Evolutionary conservation across 768 basidiomycete genomes (phyloP).

Genomic region (Candolleomyces efflorescens): DNA sequence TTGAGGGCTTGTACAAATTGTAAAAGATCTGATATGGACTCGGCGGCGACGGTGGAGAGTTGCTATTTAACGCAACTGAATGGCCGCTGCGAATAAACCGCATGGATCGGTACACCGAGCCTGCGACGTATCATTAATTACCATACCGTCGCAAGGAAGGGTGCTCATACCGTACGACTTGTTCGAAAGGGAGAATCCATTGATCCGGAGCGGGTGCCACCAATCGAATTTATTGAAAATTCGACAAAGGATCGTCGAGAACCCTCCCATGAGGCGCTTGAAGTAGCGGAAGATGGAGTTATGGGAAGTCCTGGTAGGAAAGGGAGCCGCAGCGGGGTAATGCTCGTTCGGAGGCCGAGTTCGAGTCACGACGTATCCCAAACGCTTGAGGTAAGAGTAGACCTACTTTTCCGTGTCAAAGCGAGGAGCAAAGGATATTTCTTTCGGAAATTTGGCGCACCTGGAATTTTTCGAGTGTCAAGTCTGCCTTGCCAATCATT

Average conservation of each 20-base stretch:
- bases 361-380: conserved; percentile 89
- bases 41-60: conserved; percentile 12
- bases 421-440: not conserved
- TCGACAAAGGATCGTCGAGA: conserved; percentile 25
- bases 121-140: conserved; percentile 32
- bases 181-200: conserved; percentile 43
- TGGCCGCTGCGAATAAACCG: conserved; percentile 73
- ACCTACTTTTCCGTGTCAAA: conserved; percentile 48
- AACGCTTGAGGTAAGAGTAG: conserved; percentile 85
- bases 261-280: conserved; percentile 27
- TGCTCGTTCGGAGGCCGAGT: conserved; percentile 52
- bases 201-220: conserved; percentile 60
- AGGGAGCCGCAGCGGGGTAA: conserved; percentile 48
- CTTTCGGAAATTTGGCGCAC: conserved; percentile 34
- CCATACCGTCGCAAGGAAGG: not conserved
- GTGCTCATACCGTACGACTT: conserved; percentile 46
- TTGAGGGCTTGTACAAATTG: conserved; percentile 89
- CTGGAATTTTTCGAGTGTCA: conserved; percentile 87
- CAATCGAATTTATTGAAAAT: conserved; percentile 43
- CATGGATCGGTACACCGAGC: conserved; percentile 60
- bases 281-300: conserved; percentile 32
- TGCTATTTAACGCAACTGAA: conserved; percentile 37
- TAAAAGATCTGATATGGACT: conserved; percentile 81
- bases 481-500: conserved; percentile 74
- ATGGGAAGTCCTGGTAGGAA: conserved; percentile 12